Percentiles rank a stretch among this genome's conserved stretches.
phyloP scores from a whole-genome alignment of 1,284 basidiomycete genomes.

The Malassezia obtusa region DNA sequence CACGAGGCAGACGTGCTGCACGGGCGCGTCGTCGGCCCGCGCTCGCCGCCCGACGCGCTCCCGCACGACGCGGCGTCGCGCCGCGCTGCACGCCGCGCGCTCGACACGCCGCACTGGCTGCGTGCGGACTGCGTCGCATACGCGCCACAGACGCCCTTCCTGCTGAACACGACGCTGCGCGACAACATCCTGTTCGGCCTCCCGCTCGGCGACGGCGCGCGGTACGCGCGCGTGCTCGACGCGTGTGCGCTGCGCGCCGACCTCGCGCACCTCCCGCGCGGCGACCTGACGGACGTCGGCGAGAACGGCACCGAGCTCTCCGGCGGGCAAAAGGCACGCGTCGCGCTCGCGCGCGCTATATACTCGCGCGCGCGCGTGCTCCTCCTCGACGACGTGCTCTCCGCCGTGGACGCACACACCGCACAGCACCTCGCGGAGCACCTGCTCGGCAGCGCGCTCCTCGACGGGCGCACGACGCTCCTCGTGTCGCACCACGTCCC shows the following conservation, averaged over 20 bases:
- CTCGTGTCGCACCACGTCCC: conserved; percentile 59
- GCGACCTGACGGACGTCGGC: conserved; percentile 35
- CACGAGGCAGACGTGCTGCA: conserved; percentile 30
- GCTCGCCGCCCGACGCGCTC: conserved; percentile 7
- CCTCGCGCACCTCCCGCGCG: conserved; percentile 28
- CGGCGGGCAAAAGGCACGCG: conserved; percentile 36
- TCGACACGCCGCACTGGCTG: conserved; percentile 11
- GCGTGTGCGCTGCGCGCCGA: conserved; percentile 31
- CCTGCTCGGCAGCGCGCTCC: conserved; percentile 23
- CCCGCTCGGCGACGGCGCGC: conserved; percentile 20
- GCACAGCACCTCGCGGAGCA: conserved; percentile 52
- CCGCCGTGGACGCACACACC: conserved; percentile 56
- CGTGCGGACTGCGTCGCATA: conserved; percentile 25
- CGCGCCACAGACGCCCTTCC: conserved; percentile 33
- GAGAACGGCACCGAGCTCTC: conserved; percentile 32
- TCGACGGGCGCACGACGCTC: conserved; percentile 58
- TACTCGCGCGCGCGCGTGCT: conserved; percentile 32
- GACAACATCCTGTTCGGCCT: conserved; percentile 37
- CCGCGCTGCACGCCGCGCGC: neutral
- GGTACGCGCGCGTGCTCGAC: conserved; percentile 28
- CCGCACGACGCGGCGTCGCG: neutral
- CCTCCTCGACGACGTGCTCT: conserved; percentile 42
- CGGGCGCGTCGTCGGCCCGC: conserved; percentile 20
- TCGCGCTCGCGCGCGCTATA: conserved; percentile 35
- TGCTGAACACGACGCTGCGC: conserved; percentile 26